Conservation (phyloP, 805 yeast species). For the Yamadazyma phyllophila region DNA sequence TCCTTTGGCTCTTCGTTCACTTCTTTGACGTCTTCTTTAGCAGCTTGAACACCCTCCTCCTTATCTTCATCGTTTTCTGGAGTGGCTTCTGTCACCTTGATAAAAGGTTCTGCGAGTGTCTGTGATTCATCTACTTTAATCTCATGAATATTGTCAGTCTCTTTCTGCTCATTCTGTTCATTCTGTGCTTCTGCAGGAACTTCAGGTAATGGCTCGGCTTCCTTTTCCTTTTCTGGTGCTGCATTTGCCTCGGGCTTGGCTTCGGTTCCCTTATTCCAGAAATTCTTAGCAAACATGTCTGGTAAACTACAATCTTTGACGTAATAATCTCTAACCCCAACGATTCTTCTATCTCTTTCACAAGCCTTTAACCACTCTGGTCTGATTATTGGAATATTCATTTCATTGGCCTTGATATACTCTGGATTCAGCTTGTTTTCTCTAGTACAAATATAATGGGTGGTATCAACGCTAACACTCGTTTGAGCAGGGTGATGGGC, state of each 20-base stretch:
- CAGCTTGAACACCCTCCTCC: constrained; percentile 1
- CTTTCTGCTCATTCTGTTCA: too few relatives aligned
- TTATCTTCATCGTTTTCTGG: constrained; percentile 1
- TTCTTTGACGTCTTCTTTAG: constrained; percentile 1
- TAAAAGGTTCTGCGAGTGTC: constrained; percentile 3
- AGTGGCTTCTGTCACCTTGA: constrained; percentile 7
- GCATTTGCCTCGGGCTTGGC: constrained; percentile 9
- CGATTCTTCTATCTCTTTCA: constrained; percentile 81
- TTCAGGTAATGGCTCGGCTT: constrained; percentile 8
- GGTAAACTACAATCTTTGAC: constrained; percentile 53
- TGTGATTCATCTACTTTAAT: too few relatives aligned
- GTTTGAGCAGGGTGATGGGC: constrained; percentile 69
- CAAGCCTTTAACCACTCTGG: constrained; percentile 98
- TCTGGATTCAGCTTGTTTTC: constrained; percentile 64
- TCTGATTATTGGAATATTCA: constrained; percentile 88
- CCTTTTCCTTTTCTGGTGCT: constrained; percentile 4
- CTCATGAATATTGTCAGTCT: background rate
- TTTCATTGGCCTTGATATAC: constrained; percentile 73
- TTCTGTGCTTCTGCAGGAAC: constrained; percentile 9
- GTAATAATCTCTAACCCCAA: constrained; percentile 88
- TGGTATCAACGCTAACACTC: constrained; percentile 82
- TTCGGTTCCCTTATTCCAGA: constrained; percentile 26
- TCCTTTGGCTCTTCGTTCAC: constrained; percentile 1
- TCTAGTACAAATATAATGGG: constrained; percentile 79
- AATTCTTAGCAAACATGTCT: constrained; percentile 41